These are phyloP conservation scores for Nepenthes mirabilis DNA, from an alignment of 148 eudicot genomes.

Conservation along the genomic window DNA sequence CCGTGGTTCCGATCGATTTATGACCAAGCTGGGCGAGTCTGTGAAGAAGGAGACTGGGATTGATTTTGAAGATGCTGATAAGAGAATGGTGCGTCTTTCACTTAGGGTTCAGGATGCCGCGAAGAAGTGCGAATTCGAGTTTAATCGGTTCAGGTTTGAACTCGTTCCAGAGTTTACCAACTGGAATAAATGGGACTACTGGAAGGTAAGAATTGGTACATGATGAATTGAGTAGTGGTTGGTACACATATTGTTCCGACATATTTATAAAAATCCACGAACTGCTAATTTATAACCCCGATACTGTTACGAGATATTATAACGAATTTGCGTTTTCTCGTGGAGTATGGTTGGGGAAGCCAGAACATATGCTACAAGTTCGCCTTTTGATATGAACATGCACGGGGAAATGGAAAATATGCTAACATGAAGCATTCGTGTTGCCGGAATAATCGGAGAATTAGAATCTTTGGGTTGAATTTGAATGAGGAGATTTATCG, in stretches of 20 bases:
- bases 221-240: neutral
- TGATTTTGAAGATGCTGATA: slow-evolving; percentile 21
- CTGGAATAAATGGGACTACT: slow-evolving; percentile 59
- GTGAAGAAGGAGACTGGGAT: slow-evolving; percentile 62
- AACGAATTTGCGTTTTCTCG: too few species aligned
- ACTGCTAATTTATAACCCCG: too few species aligned
- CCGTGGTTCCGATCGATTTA: slow-evolving; percentile 31
- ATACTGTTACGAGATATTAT: too few species aligned
- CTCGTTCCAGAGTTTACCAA: slow-evolving; percentile 35
- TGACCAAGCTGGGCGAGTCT: slow-evolving; percentile 31
- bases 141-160: slow-evolving; percentile 38
- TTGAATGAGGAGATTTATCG: too few species aligned
- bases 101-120: slow-evolving; percentile 17
- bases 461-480: too few species aligned
- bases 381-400: too few species aligned
- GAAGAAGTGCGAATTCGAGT: slow-evolving; percentile 10
- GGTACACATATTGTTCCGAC: neutral
- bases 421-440: too few species aligned
- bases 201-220: slow-evolving; percentile 44
- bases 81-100: slow-evolving; percentile 13
- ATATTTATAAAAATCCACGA: neutral
- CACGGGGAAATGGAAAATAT: too few species aligned
- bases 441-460: too few species aligned
- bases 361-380: too few species aligned
- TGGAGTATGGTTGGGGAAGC: too few species aligned